Base-by-base conservation (phyloP, 73 alveolate species). In the Paraurostyla sp. region DNA sequence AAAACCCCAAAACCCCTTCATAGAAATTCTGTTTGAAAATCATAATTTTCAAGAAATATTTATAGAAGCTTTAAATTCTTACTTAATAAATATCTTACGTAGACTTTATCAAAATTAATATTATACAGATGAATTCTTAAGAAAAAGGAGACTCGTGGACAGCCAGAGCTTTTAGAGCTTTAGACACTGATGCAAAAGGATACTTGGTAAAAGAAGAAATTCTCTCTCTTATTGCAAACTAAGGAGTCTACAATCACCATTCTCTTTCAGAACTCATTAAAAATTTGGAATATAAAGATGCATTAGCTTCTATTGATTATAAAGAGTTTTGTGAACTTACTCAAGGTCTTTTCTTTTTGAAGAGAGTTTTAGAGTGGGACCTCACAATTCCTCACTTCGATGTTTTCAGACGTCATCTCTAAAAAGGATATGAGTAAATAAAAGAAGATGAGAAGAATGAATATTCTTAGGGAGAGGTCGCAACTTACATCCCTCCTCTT, bases 401-500 rank as follows among this genome's bases (percentile, higher is more conserved):
- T 29, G 29, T 11, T 4, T 62, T 62, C 29, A 36, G 48, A 40
- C 23, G 35, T 40, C 4, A 69, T 40, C 30, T 35, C 7, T 13
- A 69, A 38, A 69, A 15, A 23, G 13, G 25, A 30, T 33, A 38
- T 18, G 2, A 35, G 18, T 27, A 69, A 7, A 36, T 69, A 1
- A 69, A 69, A 60, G 41, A 33, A 23, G 59, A 33, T 22, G 48
- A 23, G 6, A 38, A 69, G 40, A 69, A 69, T n/a, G 59, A 69
- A 40, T 33, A 36, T 46, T 33, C 83, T 33, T 30, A 38, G 57
- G 93, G 94, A 32, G 45, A n/a, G 35, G 30, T 87, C 18, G 90
- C 94, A 0, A 51, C 58, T 50, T 87, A 87, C 40, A 87, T 87
- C 76, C 94, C 94, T 42, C 71, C 32, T 56, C 87, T 87, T 6